A percentile compares a stretch with the other conserved stretches of the same genome.
Evolutionary conservation across 164 flowering plant species (phyloP).

Genomic region (Chimonanthus praecox): DNA sequence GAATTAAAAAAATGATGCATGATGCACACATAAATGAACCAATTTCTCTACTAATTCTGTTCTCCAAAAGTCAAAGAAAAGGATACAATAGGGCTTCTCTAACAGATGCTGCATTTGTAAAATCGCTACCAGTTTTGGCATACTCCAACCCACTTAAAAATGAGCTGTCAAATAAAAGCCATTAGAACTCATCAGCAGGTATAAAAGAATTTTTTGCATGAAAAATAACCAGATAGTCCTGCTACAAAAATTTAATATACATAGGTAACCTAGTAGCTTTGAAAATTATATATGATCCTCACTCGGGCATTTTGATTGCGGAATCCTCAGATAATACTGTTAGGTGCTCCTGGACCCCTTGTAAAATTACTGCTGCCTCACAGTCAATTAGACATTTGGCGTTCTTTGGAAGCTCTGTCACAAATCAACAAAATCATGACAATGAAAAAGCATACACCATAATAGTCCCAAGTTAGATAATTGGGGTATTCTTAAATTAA

Average conservation of each 20-base stretch:
- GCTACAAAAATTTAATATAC: neutral
- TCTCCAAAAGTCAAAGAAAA: constrained; percentile 15
- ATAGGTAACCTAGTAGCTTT: neutral
- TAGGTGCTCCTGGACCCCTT: constrained; percentile 74
- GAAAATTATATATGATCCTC: constrained; percentile 11
- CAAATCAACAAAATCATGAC: constrained; percentile 7
- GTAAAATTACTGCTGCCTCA: constrained; percentile 66
- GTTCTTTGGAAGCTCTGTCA: constrained; percentile 66
- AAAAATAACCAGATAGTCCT: neutral
- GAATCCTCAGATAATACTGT: constrained; percentile 63
- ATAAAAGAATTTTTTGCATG: neutral
- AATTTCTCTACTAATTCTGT: neutral
- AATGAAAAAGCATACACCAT: neutral
- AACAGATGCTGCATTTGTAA: constrained; percentile 39
- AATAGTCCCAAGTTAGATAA: neutral
- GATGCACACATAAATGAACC: constrained; percentile 3
- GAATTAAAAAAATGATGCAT: neutral
- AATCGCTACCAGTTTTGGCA: constrained; percentile 46
- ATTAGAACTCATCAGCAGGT: constrained; percentile 2
- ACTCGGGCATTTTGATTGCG: constrained; percentile 70
- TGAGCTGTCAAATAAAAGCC: constrained; percentile 42
- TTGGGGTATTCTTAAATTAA: neutral
- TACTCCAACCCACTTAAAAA: constrained; percentile 66
- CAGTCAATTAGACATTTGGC: constrained; percentile 75
- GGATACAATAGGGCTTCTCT: constrained; percentile 78